Conservation (phyloP, 805 yeast genomes). For the Pichia californica region DNA sequence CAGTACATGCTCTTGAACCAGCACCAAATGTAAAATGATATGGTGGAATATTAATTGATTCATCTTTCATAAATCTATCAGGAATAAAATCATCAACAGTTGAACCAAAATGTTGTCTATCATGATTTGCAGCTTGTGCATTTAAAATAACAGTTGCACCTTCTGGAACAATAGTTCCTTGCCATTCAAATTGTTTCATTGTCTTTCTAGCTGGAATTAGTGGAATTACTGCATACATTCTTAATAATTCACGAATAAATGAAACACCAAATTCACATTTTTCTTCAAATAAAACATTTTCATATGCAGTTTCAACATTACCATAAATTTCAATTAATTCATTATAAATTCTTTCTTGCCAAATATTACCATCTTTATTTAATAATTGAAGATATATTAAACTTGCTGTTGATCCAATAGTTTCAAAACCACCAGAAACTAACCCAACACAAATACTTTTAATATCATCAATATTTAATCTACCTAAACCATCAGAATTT, state of each 20-base stretch:
- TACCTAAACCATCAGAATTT: conserved; percentile 22
- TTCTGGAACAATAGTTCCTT: conserved; percentile 14
- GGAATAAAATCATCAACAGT: conserved; percentile 18
- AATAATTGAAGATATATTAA: conserved; percentile 16
- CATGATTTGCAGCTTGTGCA: conserved; percentile 23
- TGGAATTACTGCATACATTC: conserved; percentile 22
- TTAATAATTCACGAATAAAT: conserved; percentile 16
- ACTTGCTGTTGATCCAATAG: conserved; percentile 18
- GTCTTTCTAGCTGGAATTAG: conserved; percentile 22
- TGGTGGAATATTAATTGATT: conserved; percentile 15
- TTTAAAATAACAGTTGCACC: conserved; percentile 20
- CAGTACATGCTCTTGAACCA: conserved; percentile 22
- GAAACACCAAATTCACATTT: conserved; percentile 18
- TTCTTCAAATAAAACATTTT: conserved; percentile 15
- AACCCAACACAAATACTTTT: conserved; percentile 21
- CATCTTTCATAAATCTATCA: conserved; percentile 14
- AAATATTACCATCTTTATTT: conserved; percentile 11
- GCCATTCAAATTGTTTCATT: conserved; percentile 11
- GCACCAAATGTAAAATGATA: conserved; percentile 22
- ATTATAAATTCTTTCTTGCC: conserved; percentile 17
- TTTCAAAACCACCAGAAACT: conserved; percentile 22
- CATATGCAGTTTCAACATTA: conserved; percentile 15
- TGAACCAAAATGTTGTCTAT: conserved; percentile 13
- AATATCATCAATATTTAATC: conserved; percentile 18
- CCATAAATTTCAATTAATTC: conserved; percentile 15